phyloP scores from a whole-genome alignment of 441 rosid genomes.

The Populus tomentosa region DNA sequence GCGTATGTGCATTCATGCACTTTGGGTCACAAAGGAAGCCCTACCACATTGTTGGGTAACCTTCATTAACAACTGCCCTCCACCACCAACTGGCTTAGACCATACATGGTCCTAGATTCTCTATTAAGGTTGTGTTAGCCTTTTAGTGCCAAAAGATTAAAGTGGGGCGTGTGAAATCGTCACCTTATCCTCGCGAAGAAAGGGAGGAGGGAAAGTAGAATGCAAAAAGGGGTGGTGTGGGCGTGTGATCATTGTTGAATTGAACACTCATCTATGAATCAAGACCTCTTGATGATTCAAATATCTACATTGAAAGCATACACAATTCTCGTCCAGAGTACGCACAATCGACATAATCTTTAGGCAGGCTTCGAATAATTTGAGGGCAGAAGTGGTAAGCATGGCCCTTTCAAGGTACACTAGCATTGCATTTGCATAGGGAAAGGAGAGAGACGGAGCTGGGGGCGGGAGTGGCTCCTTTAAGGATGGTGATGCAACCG shows the following conservation, averaged over 20 bases:
- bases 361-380: background rate
- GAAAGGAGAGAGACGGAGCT: background rate
- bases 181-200: slow-evolving; percentile 6
- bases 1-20: slow-evolving; percentile 4
- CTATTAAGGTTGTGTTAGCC: slow-evolving; percentile 12
- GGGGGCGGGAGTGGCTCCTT: background rate
- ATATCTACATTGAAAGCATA: background rate
- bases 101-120: slow-evolving; percentile 18
- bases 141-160: slow-evolving; percentile 11
- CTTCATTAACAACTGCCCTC: slow-evolving; percentile 13
- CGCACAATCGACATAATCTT: background rate
- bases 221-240: background rate
- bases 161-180: slow-evolving; percentile 10
- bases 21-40: slow-evolving; percentile 15
- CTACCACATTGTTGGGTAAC: slow-evolving; percentile 24
- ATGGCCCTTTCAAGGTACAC: background rate
- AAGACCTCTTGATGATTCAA: background rate
- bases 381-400: background rate
- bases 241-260: background rate
- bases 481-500: background rate
- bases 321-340: background rate
- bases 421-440: no score
- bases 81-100: slow-evolving; percentile 6
- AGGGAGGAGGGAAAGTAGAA: background rate
- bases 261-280: slow-evolving; percentile 5